Evolutionary conservation across 768 basidiomycete species (phyloP), one percentile per base, ranked within the genome.

Genomic region (Xerocomellus intermedius): DNA sequence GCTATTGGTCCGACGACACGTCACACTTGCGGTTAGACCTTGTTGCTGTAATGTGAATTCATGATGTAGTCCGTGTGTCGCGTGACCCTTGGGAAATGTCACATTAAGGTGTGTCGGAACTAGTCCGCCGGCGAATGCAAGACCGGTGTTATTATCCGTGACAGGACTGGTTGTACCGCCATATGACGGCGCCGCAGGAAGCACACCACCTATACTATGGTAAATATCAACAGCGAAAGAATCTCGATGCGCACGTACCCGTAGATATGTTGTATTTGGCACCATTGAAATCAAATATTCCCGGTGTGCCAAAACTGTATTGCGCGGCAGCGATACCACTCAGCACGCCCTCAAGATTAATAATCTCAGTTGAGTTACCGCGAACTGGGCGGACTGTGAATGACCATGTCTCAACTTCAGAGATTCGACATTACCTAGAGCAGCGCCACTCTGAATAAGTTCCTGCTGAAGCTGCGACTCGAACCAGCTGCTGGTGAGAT

Each of bases 21-120:
- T 44, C 30, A 63, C 54, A 10, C 60, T 32, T 16, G 61, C 62
- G 14, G 58, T 64, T 12, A 63, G n/a, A 22, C 62, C 63, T 42
- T 64, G 62, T 41, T 64, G 62, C 19, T 21, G 14, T 13, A 64
- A 16, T 1, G 47, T 28, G 17, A 44, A 55, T 3, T 2, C 13
- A 5, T 21, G 16, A 2, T 12, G 4, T 3, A 54, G 36, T 19
- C 52, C 56, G 8, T 39, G 45, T 35, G 13, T n/a, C 28, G 10
- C 5, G 1, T 8, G 30, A 2, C 24, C 35, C 2, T 36, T 9
- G 3, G 42, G 16, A n/a, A 26, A 38, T 30, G 37, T 12, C 12
- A 48, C 14, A 4, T 35, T 2, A 26, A 48, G 35, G 22, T 48
- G 32, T 14, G 52, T 57, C 28, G 56, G 52, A 10, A 59, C 47